Percentiles rank a stretch among this genome's conserved stretches.
phyloP scores from a whole-genome alignment of 352 stramenopile species.

The Phytophthora lateralis region DNA sequence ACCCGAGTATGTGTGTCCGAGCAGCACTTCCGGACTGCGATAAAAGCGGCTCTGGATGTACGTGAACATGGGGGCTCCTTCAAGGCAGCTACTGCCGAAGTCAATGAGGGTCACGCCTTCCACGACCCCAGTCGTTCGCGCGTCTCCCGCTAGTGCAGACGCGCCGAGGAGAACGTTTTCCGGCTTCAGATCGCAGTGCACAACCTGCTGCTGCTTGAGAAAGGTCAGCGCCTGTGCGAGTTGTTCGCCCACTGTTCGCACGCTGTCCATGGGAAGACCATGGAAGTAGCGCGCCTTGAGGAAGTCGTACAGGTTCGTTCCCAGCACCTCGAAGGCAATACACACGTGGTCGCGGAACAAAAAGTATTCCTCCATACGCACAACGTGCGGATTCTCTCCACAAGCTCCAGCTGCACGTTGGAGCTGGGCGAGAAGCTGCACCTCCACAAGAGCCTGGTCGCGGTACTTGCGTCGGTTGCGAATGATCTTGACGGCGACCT shows the following conservation, averaged over 20 bases:
- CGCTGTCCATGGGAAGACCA: constrained; percentile 89
- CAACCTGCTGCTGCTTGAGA: constrained; percentile 82
- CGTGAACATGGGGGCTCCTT: constrained; percentile 90
- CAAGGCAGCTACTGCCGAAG: constrained; percentile 96
- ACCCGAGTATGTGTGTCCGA: constrained; percentile 87
- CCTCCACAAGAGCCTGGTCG: constrained; percentile 96
- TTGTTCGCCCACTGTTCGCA: constrained; percentile 91
- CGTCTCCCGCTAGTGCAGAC: constrained; percentile 6
- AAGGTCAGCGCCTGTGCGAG: constrained; percentile 82
- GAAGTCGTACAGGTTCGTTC: constrained; percentile 97
- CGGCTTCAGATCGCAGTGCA: constrained; percentile 99
- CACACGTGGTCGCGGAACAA: constrained; percentile 95
- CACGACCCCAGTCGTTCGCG: constrained; percentile 12
- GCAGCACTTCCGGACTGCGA: constrained; percentile 96
- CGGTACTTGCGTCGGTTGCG: constrained; percentile 97
- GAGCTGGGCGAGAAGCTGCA: constrained; percentile 88
- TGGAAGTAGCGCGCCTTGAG: constrained; percentile 96
- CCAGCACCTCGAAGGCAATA: constrained; percentile 96
- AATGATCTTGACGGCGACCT: constrained; percentile 98
- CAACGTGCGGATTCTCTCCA: constrained; percentile 67
- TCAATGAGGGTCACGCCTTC: constrained; percentile 92
- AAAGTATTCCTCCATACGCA: constrained; percentile 94
- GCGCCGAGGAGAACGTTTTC: constrained; percentile 93
- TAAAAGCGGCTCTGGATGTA: constrained; percentile 99
- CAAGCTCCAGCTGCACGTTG: constrained; percentile 32